phyloP scores from a whole-genome alignment of 192 early-diverging fungal species.

The Geranomyces michiganensis region DNA sequence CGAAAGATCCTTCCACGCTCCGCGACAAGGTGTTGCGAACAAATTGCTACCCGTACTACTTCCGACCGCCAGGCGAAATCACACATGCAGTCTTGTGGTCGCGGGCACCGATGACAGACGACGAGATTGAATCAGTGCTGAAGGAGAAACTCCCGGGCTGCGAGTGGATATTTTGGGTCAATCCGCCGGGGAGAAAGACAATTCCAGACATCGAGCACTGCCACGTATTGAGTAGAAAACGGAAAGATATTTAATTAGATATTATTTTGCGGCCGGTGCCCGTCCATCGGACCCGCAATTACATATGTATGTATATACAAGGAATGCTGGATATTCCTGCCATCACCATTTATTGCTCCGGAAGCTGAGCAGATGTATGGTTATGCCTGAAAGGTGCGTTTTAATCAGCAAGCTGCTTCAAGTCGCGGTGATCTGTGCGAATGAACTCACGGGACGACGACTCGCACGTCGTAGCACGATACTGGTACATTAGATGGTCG shows the following conservation, averaged over 20 bases:
- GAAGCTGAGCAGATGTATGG: no score
- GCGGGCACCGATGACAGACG: constrained; percentile 20
- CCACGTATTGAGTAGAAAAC: constrained; percentile 12
- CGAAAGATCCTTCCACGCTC: neutral
- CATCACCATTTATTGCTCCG: no score
- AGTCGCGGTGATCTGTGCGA: no score
- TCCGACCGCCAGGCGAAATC: constrained; percentile 18
- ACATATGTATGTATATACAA: no score
- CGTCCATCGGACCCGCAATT: no score
- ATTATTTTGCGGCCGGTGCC: no score
- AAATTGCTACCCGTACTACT: constrained; percentile 37
- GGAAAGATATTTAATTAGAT: no score
- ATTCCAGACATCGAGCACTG: constrained; percentile 35
- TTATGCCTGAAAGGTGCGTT: no score
- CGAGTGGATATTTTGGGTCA: constrained; percentile 31
- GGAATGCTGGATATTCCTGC: no score
- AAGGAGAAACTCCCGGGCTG: constrained; percentile 19
- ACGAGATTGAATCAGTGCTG: constrained; percentile 10
- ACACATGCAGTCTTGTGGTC: constrained; percentile 36
- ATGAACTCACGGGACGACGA: neutral
- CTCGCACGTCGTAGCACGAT: neutral
- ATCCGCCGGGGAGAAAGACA: constrained; percentile 37
- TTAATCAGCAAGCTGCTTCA: no score
- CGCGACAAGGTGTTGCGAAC: constrained; percentile 22
- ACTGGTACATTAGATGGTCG: neutral